Conservation (phyloP, 768 basidiomycete species). For the Macrolepiota dolichaula region DNA sequence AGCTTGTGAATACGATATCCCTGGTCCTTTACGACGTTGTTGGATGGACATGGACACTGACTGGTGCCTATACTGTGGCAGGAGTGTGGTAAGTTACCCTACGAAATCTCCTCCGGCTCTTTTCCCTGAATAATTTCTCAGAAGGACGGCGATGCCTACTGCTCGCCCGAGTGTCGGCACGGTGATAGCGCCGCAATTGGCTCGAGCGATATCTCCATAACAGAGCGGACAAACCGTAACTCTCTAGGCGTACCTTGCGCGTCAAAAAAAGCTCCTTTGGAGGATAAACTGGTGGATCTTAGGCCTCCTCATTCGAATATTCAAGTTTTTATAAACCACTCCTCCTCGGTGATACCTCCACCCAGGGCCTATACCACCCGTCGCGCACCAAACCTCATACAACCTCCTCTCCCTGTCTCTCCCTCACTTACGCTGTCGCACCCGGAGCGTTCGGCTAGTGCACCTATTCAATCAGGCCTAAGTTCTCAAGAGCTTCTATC, state of each 20-base stretch:
- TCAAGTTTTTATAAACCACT: neutral
- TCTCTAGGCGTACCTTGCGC: neutral
- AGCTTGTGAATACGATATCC: no score
- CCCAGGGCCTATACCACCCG: neutral
- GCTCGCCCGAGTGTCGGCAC: neutral
- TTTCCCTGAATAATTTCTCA: neutral
- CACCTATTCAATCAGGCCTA: neutral
- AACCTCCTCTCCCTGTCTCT: neutral
- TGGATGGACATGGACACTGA: neutral
- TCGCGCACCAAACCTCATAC: neutral
- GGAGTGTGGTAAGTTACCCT: neutral
- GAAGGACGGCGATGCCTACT: neutral
- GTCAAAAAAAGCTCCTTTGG: neutral
- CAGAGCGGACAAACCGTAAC: neutral
- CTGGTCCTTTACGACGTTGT: neutral
- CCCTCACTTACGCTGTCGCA: neutral
- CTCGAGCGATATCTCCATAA: neutral
- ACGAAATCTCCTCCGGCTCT: neutral
- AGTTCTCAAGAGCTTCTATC: neutral
- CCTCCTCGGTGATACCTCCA: neutral
- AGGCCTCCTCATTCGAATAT: neutral
- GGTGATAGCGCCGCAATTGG: neutral
- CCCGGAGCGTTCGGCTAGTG: neutral
- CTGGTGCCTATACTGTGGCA: neutral
- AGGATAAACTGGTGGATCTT: neutral